phyloP scores from a whole-genome alignment of 352 stramenopile genomes.

The Phytophthora capsici region DNA sequence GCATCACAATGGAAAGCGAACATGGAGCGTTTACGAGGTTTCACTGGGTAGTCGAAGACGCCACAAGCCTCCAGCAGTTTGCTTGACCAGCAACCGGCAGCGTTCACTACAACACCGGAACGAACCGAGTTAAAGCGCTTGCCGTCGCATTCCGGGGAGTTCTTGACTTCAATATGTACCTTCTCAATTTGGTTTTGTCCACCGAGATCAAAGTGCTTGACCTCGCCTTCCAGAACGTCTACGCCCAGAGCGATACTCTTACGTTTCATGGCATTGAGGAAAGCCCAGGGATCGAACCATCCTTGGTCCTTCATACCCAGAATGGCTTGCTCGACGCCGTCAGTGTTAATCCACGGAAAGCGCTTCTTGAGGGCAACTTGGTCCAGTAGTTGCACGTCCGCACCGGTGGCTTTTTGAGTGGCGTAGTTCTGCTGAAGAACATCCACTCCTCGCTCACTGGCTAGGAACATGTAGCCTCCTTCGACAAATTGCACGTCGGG shows the following conservation, averaged over 20 bases:
- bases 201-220: conserved; percentile 68
- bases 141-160: conserved; percentile 24
- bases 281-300: conserved; percentile 89
- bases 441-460: conserved; percentile 63
- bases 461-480: conserved; percentile 84
- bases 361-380: conserved; percentile 55
- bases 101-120: conserved; percentile 78
- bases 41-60: conserved; percentile 77
- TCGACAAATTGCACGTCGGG: conserved; percentile 84
- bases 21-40: conserved; percentile 76
- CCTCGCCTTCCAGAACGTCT: conserved; percentile 73
- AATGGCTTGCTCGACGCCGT: conserved; percentile 62
- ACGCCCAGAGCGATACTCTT: conserved; percentile 78
- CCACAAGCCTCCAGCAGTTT: conserved; percentile 74
- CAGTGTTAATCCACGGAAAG: conserved; percentile 82
- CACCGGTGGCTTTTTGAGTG: conserved; percentile 46
- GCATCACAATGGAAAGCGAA: conserved; percentile 83
- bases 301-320: conserved; percentile 77
- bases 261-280: conserved; percentile 74
- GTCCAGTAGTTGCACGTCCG: conserved; percentile 62
- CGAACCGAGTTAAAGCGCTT: conserved; percentile 38
- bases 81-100: conserved; percentile 71
- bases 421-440: conserved; percentile 69
- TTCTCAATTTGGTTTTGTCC: conserved; percentile 63
- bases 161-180: conserved; percentile 56